Evolutionary conservation across 108 stramenopile species (phyloP), one percentile per base, ranked within the genome.

Genomic region (Cyclotella baltica): DNA sequence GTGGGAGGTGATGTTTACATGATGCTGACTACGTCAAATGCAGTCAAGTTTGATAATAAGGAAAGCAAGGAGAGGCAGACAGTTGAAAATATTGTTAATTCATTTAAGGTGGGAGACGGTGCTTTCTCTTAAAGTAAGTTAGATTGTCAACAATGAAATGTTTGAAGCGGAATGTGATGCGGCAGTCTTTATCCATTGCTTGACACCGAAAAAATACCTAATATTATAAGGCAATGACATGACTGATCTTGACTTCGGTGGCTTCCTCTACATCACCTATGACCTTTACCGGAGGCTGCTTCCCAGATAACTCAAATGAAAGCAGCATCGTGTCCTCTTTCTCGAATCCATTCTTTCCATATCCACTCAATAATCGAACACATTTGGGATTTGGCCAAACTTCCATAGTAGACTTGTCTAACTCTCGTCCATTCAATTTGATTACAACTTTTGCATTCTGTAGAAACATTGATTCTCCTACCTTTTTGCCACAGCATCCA

Each of bases 1-100:
- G 77, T 93, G 29, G 75, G 64, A 0, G 72, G 69, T 9, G 83
- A 84, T 40, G 82, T 88, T 19, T 90, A 90, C 73, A 90, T 93
- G 92, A 85, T 93, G 65, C 57, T 93, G 56, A 89, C 89, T 10
- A 83, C 88, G 11, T 80, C 80, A 2, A 90, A 90, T 75, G 92
- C 92, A 22, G 82, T 88, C 38, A 86, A 89, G 78, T 93, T 90
- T 73, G 88, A 91, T 11, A 33, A 78, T 48, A 81, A 87, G 57
- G 89, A 83, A 5, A 84, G 87, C 52, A 83, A 62, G 28, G 92
- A 93, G 82, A 80, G 90, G 66, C 80, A 88, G 37, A 93, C 92
- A n/a, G 92, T 88, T 34, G 92, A 93, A 61, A 81, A 80, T 25
- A 91, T 93, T 70, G 90, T 82, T 5, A 53, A 78, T 43, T 90